Evolutionary conservation across 2,329 filamentous ascomycete genomes (phyloP), one percentile per base, ranked within the genome.

Genomic region (Ceratocystis papillata): DNA sequence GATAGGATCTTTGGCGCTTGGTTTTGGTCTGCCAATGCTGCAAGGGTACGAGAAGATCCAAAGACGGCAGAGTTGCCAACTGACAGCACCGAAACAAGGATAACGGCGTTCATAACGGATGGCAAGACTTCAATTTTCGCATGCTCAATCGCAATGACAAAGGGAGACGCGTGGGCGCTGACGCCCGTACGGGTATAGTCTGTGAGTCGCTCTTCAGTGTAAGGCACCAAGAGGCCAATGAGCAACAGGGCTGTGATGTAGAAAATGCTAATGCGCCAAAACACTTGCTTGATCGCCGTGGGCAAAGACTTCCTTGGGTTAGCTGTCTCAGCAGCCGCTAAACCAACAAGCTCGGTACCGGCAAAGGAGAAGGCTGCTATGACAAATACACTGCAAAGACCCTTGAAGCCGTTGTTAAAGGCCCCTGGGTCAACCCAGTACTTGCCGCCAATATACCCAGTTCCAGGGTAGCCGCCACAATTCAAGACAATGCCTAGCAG

Each of bases 61-160:
- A 96, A 97, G 68, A 96, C 87, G 68, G 91, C 87, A 5, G 90
- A 93, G 76, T 96, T 96, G 67, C 91, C 91, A 68, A 96, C 92
- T 0, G 90, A 95, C 25, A 96, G 78, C 25, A 96, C 91, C 22
- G 92, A 88, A 69, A 96, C 85, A 73, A 96, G 85, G 74, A 96
- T 96, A 68, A 96, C 90, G n/a, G 85, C 86, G 75, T 97, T 96
- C 88, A 96, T 95, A 65, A 96, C 82, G 0, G 88, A 92, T 1
- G 90, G 90, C 2, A 96, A 82, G 1, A 87, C 86, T 53, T 83
- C 77, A 71, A 96, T 95, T 7, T 89, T 87, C 1, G 91, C 90
- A 69, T 91, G 87, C 70, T 88, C 80, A 71, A 96, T 96, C 69
- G 92, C 90, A 71, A 96, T 95, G 71, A 96, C 92, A 74, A 96